These are phyloP conservation scores for Leccinum broughii DNA, from an alignment of 768 basidiomycete genomes.

Conservation along the genomic window DNA sequence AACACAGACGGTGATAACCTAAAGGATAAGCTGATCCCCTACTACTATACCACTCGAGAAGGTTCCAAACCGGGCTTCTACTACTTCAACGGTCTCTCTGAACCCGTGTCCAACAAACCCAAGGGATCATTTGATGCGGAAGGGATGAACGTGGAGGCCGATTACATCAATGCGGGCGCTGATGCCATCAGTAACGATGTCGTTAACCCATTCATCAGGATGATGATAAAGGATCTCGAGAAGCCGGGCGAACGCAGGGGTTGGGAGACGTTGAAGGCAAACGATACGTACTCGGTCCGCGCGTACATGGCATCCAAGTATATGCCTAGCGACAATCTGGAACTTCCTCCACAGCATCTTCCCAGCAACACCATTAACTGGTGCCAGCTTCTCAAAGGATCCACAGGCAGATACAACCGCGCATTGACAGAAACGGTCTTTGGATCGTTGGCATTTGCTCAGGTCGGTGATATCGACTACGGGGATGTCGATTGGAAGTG, in stretches of 20 bases:
- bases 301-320: constrained; percentile 27
- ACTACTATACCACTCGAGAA: constrained; percentile 13
- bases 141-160: constrained; percentile 7
- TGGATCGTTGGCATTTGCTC: constrained; percentile 28
- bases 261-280: constrained; percentile 28
- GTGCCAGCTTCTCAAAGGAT: constrained; percentile 32
- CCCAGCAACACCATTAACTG: constrained; percentile 31
- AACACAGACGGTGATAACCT: constrained; percentile 17
- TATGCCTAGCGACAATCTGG: constrained; percentile 21
- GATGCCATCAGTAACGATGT: constrained; percentile 21
- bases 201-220: constrained; percentile 22
- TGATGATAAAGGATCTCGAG: constrained; percentile 23
- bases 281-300: constrained; percentile 34
- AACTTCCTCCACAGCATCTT: constrained; percentile 21
- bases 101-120: background rate
- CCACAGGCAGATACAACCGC: constrained; percentile 35
- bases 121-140: constrained; percentile 9
- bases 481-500: constrained; percentile 29
- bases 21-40: constrained; percentile 26
- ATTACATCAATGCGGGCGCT: constrained; percentile 17
- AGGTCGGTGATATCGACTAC: background rate
- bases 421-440: constrained; percentile 39
- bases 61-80: constrained; percentile 13
- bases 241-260: constrained; percentile 12
- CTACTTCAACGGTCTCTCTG: constrained; percentile 12